Conservation (phyloP, 148 eudicot species). For the Oxyria digyna region DNA sequence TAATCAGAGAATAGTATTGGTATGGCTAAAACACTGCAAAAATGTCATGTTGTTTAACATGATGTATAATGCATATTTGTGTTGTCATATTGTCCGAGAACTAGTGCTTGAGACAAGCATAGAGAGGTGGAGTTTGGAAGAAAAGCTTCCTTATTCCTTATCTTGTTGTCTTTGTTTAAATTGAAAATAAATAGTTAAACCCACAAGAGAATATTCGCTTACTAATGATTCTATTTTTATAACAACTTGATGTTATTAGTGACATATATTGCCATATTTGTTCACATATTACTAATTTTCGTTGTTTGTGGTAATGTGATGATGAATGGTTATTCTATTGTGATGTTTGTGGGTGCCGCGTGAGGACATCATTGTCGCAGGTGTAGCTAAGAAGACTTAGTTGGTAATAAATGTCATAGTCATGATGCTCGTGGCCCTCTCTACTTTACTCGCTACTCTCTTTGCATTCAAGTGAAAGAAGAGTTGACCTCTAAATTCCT, state of each 20-base stretch:
- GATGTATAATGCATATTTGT: slow-evolving; percentile 53
- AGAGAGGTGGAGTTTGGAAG: slow-evolving; percentile 58
- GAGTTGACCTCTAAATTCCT: too few relatives aligned
- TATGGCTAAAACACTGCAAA: slow-evolving; percentile 63
- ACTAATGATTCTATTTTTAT: slow-evolving; percentile 53
- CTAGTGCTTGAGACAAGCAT: slow-evolving; percentile 67
- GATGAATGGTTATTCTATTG: slow-evolving; percentile 65
- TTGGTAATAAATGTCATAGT: slow-evolving; percentile 8
- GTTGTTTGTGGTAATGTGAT: slow-evolving; percentile 26
- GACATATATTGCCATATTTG: slow-evolving; percentile 46
- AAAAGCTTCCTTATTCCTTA: slow-evolving; percentile 81
- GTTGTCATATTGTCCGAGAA: slow-evolving; percentile 73
- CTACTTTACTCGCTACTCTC: slow-evolving; percentile 17
- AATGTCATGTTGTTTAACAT: slow-evolving; percentile 47
- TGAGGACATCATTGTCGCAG: slow-evolving; percentile 40
- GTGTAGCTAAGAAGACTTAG: slow-evolving; percentile 39
- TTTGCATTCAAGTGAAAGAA: too few relatives aligned
- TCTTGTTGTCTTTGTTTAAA: slow-evolving; percentile 58
- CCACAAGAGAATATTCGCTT: slow-evolving; percentile 43
- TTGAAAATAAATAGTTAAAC: slow-evolving; percentile 43
- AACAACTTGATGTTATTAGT: slow-evolving; percentile 68
- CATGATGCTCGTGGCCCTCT: slow-evolving; percentile 10
- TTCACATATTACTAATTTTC: slow-evolving; percentile 52
- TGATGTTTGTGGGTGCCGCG: slow-evolving; percentile 34
- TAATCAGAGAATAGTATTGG: slow-evolving; percentile 42